These are phyloP conservation scores for Toxicodendron radicans DNA, from an alignment of 345 rosid genomes.

Conservation along the genomic window DNA sequence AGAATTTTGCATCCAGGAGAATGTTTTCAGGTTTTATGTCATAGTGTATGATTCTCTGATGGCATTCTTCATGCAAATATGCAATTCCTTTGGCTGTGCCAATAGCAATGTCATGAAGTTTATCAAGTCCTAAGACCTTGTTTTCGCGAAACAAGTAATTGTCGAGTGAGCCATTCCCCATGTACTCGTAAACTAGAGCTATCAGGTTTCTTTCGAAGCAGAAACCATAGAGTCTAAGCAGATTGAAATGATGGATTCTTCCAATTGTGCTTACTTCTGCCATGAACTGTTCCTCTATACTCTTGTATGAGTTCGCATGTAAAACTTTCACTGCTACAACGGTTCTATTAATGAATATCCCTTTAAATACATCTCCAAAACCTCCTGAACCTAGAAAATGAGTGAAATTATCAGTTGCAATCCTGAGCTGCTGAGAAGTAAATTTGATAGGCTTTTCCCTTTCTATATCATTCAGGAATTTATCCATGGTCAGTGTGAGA, in stretches of 20 bases:
- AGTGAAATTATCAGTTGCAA: slow-evolving; percentile 13
- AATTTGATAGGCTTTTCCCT: slow-evolving; percentile 15
- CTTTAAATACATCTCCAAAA: slow-evolving; percentile 19
- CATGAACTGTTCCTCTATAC: slow-evolving; percentile 40
- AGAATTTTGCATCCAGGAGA: slow-evolving; percentile 12
- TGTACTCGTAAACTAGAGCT: slow-evolving; percentile 40
- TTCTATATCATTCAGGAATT: slow-evolving; percentile 14
- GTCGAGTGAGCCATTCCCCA: slow-evolving; percentile 39
- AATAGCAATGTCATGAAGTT: slow-evolving; percentile 14
- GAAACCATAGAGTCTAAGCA: slow-evolving; percentile 40
- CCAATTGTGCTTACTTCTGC: slow-evolving; percentile 45
- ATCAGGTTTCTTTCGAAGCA: slow-evolving; percentile 29
- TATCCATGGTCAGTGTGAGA: slow-evolving; percentile 6
- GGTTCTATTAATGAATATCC: slow-evolving; percentile 17
- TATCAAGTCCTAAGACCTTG: not conserved
- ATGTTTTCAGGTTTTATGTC: slow-evolving; percentile 11
- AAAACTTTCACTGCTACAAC: slow-evolving; percentile 33
- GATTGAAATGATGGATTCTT: slow-evolving; percentile 32
- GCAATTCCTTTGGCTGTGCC: slow-evolving; percentile 23
- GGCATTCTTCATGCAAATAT: slow-evolving; percentile 22
- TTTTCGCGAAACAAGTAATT: slow-evolving; percentile 4
- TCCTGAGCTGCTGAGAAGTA: slow-evolving; percentile 14
- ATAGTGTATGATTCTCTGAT: slow-evolving; percentile 15
- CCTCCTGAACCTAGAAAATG: slow-evolving; percentile 13
- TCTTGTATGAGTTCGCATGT: slow-evolving; percentile 2